Evolutionary conservation across 768 basidiomycete genomes (phyloP).

Genomic region (Pleurotus eryngii): DNA sequence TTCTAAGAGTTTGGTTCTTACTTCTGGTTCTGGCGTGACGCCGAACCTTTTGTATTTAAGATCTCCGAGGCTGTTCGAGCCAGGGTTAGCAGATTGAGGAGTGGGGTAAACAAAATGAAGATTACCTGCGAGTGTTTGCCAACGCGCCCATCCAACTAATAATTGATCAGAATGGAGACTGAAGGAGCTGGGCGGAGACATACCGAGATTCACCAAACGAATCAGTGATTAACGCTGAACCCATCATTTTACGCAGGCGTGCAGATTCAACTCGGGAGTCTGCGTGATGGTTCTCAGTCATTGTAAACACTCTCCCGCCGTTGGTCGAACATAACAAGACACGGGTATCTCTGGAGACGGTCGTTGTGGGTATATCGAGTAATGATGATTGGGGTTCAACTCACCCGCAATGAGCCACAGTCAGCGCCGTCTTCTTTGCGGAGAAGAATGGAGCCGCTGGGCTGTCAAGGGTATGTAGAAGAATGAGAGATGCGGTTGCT

Average conservation of each 20-base stretch:
- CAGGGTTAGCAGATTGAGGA: not conserved
- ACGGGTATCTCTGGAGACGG: slow-evolving; percentile 71
- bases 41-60: slow-evolving; percentile 86
- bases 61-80: slow-evolving; percentile 70
- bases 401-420: slow-evolving; percentile 91
- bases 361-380: not conserved
- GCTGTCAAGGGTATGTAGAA: slow-evolving; percentile 86
- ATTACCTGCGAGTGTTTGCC: slow-evolving; percentile 84
- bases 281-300: slow-evolving; percentile 97
- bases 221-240: slow-evolving; percentile 85
- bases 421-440: slow-evolving; percentile 70
- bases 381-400: slow-evolving; percentile 13
- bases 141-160: slow-evolving; percentile 91
- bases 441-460: slow-evolving; percentile 83
- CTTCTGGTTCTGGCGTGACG: slow-evolving; percentile 91
- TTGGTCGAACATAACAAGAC: slow-evolving; percentile 77
- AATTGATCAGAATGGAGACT: not conserved
- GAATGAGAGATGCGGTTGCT: slow-evolving; percentile 85
- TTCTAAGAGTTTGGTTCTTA: slow-evolving; percentile 69
- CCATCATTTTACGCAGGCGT: slow-evolving; percentile 85
- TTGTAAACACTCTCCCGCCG: slow-evolving; percentile 70
- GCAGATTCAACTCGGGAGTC: slow-evolving; percentile 84
- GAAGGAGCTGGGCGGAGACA: slow-evolving; percentile 13
- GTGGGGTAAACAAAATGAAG: not conserved
- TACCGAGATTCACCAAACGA: slow-evolving; percentile 91